A percentile compares a stretch with the other conserved stretches of the same genome.
Conservation (phyloP, 345 rosid genomes). For the Salix viminalis region DNA sequence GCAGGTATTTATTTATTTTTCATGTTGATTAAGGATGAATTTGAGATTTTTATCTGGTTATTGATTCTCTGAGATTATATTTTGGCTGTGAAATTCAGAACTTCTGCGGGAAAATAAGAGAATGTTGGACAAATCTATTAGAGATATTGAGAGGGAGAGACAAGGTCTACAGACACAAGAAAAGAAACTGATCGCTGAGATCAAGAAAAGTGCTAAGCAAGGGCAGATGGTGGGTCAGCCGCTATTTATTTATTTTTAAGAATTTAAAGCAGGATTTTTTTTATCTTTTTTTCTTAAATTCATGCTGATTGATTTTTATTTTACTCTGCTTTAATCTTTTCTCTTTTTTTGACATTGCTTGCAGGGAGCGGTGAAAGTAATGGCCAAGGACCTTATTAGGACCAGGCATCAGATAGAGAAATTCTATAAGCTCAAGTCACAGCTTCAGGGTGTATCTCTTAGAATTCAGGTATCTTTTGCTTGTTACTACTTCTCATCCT, state of each 20-base stretch:
- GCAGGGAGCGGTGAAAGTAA: slow-evolving; percentile 97
- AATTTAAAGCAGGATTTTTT: background rate
- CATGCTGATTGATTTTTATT: background rate
- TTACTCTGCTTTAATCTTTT: background rate
- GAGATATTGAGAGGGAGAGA: slow-evolving; percentile 95
- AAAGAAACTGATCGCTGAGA: slow-evolving; percentile 84
- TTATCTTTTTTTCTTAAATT: background rate
- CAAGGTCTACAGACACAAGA: slow-evolving; percentile 86
- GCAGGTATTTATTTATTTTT: slow-evolving; percentile 38
- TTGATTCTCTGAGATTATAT: background rate
- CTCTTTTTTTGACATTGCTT: slow-evolving; percentile 7
- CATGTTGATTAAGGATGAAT: background rate
- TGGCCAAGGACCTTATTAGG: slow-evolving; percentile 97
- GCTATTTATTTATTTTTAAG: background rate
- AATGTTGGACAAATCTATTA: slow-evolving; percentile 92
- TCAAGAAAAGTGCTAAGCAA: slow-evolving; percentile 90
- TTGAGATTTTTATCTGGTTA: background rate
- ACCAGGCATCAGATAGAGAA: slow-evolving; percentile 93
- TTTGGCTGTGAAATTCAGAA: slow-evolving; percentile 40
- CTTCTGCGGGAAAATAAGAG: slow-evolving; percentile 92
- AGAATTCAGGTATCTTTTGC: slow-evolving; percentile 67
- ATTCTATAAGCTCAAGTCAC: slow-evolving; percentile 87
- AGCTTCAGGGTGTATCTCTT: slow-evolving; percentile 95
- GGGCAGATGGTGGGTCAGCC: slow-evolving; percentile 77
- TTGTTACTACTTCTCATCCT: background rate